Evolutionary conservation across 129 eudicot genomes (phyloP).

Genomic region (Flaveria robusta): DNA sequence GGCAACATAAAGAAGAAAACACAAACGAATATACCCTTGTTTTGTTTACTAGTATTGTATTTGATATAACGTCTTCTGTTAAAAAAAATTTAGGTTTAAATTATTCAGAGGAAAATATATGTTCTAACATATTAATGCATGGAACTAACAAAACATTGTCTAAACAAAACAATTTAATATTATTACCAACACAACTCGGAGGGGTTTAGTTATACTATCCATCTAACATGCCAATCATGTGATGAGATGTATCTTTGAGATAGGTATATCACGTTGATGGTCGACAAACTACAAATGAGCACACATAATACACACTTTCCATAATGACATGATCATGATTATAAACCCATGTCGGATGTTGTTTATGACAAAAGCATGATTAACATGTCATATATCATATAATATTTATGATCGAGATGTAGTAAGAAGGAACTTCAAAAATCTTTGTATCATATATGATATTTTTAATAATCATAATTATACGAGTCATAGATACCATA

Average conservation of each 20-base stretch:
- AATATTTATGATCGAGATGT: neutral
- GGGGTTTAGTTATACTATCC: neutral
- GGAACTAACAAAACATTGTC: too few species aligned
- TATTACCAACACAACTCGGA: neutral
- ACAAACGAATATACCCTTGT: slow-evolving; percentile 1
- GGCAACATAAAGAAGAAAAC: slow-evolving; percentile 20
- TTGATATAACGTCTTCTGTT: neutral
- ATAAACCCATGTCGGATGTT: neutral
- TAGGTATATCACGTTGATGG: slow-evolving; percentile 27
- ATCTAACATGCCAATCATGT: slow-evolving; percentile 21
- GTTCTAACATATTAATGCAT: too few species aligned
- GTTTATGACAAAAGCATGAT: slow-evolving; percentile 16
- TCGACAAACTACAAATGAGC: slow-evolving; percentile 25
- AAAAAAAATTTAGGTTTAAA: neutral
- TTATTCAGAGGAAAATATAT: neutral
- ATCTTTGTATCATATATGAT: neutral
- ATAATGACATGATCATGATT: neutral
- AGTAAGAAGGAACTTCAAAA: neutral
- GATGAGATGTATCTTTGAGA: slow-evolving; percentile 22
- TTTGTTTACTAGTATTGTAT: neutral
- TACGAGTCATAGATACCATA: too few species aligned
- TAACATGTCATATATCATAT: neutral
- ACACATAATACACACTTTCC: slow-evolving; percentile 26
- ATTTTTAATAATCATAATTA: too few species aligned
- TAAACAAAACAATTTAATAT: too few species aligned